These are phyloP conservation scores for Suillus cothurnatus DNA, from an alignment of 768 basidiomycete genomes.

Conservation along the genomic window DNA sequence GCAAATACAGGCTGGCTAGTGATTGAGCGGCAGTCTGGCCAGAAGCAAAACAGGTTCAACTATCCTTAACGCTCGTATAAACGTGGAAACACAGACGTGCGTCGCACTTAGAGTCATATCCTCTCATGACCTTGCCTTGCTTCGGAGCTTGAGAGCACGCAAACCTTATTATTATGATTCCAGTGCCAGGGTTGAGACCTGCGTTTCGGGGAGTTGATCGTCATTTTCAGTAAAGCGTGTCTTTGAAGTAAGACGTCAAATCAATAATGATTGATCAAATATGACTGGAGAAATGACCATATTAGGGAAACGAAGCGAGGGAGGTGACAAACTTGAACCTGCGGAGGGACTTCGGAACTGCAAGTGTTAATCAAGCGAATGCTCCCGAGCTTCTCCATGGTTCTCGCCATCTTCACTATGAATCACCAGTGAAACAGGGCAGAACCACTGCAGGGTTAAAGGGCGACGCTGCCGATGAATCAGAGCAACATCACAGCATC, in stretches of 20 bases:
- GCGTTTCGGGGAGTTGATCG: conserved; percentile 1
- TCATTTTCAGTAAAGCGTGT: not conserved
- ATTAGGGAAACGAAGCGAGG: conserved; percentile 1
- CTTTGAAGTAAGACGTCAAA: conserved; percentile 3
- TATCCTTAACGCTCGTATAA: not conserved
- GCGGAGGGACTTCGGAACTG: conserved; percentile 3
- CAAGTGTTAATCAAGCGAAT: conserved; percentile 3
- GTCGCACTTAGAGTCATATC: not conserved
- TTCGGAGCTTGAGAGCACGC: not conserved
- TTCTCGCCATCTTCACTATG: conserved; percentile 5
- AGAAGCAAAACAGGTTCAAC: not conserved
- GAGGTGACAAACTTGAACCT: conserved; percentile 1
- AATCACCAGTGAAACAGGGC: conserved; percentile 2
- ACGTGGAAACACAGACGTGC: not conserved
- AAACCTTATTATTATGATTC: conserved; percentile 5
- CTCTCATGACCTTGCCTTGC: not conserved
- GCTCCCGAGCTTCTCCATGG: conserved; percentile 3
- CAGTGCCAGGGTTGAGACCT: not conserved
- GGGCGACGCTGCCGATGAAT: conserved; percentile 4
- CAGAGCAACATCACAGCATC: not conserved
- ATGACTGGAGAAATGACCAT: not conserved
- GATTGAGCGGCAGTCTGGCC: not conserved
- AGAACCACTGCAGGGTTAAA: conserved; percentile 1
- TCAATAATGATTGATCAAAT: not conserved
- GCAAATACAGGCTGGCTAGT: conserved; percentile 3